A percentile compares a stretch with the other conserved stretches of the same genome.
phyloP scores from a whole-genome alignment of 1,284 basidiomycete species.

The Xerocomus nothofagi region DNA sequence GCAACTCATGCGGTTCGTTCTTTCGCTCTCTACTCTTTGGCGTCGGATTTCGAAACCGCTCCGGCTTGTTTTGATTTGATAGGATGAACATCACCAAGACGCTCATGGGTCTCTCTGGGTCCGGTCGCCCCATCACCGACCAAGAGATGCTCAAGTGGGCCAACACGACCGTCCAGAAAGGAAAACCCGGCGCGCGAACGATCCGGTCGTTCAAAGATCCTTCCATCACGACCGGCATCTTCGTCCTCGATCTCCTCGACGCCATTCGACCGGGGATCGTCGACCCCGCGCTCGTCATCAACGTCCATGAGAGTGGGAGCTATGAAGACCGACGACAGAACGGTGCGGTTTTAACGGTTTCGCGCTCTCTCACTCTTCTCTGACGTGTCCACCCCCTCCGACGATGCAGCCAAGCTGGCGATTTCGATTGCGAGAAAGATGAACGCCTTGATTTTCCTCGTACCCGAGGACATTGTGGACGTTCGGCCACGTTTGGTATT shows the following conservation, averaged over 20 bases:
- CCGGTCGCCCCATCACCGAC: slow-evolving; percentile 83
- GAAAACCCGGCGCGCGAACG: slow-evolving; percentile 62
- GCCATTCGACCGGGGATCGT: slow-evolving; percentile 93
- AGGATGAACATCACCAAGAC: slow-evolving; percentile 93
- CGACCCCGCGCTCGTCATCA: slow-evolving; percentile 80
- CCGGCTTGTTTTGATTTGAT: not conserved
- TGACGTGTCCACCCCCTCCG: not conserved
- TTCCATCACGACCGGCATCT: slow-evolving; percentile 84
- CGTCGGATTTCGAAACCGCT: not conserved
- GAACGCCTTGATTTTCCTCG: slow-evolving; percentile 95
- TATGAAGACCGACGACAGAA: slow-evolving; percentile 94
- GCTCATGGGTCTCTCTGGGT: slow-evolving; percentile 71
- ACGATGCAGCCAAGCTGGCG: slow-evolving; percentile 79
- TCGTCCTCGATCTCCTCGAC: slow-evolving; percentile 94
- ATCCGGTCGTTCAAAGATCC: slow-evolving; percentile 96
- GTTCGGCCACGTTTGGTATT: slow-evolving; percentile 79
- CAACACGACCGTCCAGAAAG: slow-evolving; percentile 81
- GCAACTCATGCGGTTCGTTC: slow-evolving; percentile 91
- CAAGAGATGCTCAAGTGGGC: slow-evolving; percentile 97
- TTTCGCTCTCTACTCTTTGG: no score
- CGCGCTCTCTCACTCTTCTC: not conserved
- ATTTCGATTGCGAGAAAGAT: slow-evolving; percentile 98
- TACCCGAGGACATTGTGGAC: slow-evolving; percentile 95
- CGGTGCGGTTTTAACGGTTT: no score
- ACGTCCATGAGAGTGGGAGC: slow-evolving; percentile 62